phyloP scores from a whole-genome alignment of 352 stramenopile species.

The Globisporangium irregulare region DNA sequence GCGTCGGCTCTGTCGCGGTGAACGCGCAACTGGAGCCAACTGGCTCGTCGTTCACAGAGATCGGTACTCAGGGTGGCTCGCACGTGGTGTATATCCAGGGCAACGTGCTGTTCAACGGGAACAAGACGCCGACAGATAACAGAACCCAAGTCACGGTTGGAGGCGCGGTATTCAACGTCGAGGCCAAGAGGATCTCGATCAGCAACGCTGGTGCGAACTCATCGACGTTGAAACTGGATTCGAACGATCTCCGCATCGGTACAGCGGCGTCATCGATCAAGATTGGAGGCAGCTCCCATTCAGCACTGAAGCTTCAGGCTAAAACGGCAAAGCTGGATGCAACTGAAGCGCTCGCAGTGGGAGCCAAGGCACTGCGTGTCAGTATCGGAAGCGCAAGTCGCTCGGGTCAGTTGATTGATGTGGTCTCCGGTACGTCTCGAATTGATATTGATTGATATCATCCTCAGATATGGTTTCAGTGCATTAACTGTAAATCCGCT shows the following conservation, averaged over 20 bases:
- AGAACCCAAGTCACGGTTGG: conserved; percentile 41
- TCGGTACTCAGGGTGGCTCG: conserved; percentile 45
- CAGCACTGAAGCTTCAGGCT: conserved; percentile 27
- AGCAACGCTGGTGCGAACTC: conserved; percentile 36
- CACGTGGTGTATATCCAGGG: conserved; percentile 61
- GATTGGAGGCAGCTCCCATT: conserved; percentile 24
- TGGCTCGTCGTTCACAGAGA: conserved; percentile 49
- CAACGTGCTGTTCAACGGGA: conserved; percentile 51
- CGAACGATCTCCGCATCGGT: conserved; percentile 37
- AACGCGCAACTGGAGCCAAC: conserved; percentile 48
- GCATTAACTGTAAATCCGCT: not conserved
- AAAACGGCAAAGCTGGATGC: conserved; percentile 25
- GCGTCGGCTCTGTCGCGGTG: conserved; percentile 45
- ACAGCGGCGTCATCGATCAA: conserved; percentile 27
- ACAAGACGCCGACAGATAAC: conserved; percentile 30
- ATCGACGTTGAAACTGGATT: conserved; percentile 42
- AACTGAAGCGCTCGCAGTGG: conserved; percentile 24
- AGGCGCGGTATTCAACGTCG: conserved; percentile 36
- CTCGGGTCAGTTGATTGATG: conserved; percentile 28
- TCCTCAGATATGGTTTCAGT: not conserved
- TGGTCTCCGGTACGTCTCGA: conserved; percentile 21
- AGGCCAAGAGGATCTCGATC: conserved; percentile 41
- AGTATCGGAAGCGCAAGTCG: conserved; percentile 23
- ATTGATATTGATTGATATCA: not conserved
- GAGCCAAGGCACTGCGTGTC: conserved; percentile 22